Percentiles rank a stretch among this genome's conserved stretches.
Evolutionary conservation across 148 eudicot genomes (phyloP).

Genomic region (Vaccinium macrocarpon): DNA sequence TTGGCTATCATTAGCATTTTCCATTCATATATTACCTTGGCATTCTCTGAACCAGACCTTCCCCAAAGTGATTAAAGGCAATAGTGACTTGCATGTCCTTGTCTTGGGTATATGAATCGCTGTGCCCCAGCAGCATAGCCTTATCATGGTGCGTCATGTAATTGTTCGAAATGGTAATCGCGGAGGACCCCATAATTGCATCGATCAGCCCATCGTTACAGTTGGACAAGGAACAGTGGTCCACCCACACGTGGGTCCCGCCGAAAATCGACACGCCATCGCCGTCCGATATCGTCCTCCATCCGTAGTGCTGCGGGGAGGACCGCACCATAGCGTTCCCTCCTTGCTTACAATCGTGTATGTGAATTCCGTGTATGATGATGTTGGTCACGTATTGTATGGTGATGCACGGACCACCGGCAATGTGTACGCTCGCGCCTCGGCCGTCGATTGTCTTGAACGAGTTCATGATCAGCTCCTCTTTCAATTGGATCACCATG

Average conservation of each 20-base stretch:
- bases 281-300: constrained; percentile 75
- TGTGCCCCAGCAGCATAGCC: constrained; percentile 75
- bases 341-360: constrained; percentile 68
- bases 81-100: constrained; percentile 75
- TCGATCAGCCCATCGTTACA: constrained; percentile 68
- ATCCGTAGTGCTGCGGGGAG: constrained; percentile 61
- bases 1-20: too few species aligned
- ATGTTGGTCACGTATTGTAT: constrained; percentile 62
- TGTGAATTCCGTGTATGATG: constrained; percentile 63
- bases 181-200: constrained; percentile 65
- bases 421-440: constrained; percentile 73
- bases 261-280: constrained; percentile 75
- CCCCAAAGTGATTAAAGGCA: constrained; percentile 82
- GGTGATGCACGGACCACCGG: constrained; percentile 74
- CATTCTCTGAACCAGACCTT: constrained; percentile 84
- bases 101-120: constrained; percentile 51
- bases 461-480: constrained; percentile 73
- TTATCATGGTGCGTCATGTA: constrained; percentile 78
- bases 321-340: constrained; percentile 66
- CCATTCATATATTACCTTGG: constrained; percentile 48
- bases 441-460: constrained; percentile 82
- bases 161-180: constrained; percentile 73
- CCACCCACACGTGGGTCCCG: constrained; percentile 73
- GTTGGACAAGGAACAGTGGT: constrained; percentile 68
- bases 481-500: constrained; percentile 60